These are phyloP conservation scores for Trichoderma aggressivum DNA, from an alignment of 2,329 filamentous ascomycete genomes.

Conservation along the genomic window DNA sequence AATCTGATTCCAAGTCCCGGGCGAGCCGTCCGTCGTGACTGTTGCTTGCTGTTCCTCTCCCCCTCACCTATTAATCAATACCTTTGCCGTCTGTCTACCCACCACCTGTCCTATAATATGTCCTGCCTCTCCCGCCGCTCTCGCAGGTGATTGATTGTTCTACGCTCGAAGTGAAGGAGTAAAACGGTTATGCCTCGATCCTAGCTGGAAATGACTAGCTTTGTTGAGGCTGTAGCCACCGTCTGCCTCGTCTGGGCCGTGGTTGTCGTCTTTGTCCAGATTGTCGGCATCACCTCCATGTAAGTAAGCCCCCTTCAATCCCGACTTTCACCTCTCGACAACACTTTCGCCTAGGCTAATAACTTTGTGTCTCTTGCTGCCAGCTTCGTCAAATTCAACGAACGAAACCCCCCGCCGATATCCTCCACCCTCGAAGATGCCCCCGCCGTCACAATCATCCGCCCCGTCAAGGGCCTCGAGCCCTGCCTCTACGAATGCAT, in stretches of 20 bases:
- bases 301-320: slow-evolving; percentile 35
- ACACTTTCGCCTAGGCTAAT: neutral
- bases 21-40: neutral
- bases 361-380: neutral
- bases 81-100: neutral
- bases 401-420: slow-evolving; percentile 45
- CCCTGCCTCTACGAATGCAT: slow-evolving; percentile 90
- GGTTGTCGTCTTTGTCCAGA: slow-evolving; percentile 51
- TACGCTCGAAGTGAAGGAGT: neutral
- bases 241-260: slow-evolving; percentile 52
- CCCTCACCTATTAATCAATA: neutral
- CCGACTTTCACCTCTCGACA: neutral
- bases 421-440: slow-evolving; percentile 54
- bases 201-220: slow-evolving; percentile 27
- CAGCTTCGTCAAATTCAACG: slow-evolving; percentile 54
- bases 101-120: neutral
- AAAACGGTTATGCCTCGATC: slow-evolving; percentile 18
- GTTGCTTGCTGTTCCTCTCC: neutral
- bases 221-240: slow-evolving; percentile 41
- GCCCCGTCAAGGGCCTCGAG: slow-evolving; percentile 90
- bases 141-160: neutral
- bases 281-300: slow-evolving; percentile 56
- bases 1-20: neutral
- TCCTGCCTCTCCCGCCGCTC: neutral
- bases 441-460: slow-evolving; percentile 84